Percentiles rank a stretch among this genome's conserved stretches.
These are phyloP conservation scores for Russula ochroleuca DNA, from an alignment of 768 basidiomycete species.

Conservation along the genomic window DNA sequence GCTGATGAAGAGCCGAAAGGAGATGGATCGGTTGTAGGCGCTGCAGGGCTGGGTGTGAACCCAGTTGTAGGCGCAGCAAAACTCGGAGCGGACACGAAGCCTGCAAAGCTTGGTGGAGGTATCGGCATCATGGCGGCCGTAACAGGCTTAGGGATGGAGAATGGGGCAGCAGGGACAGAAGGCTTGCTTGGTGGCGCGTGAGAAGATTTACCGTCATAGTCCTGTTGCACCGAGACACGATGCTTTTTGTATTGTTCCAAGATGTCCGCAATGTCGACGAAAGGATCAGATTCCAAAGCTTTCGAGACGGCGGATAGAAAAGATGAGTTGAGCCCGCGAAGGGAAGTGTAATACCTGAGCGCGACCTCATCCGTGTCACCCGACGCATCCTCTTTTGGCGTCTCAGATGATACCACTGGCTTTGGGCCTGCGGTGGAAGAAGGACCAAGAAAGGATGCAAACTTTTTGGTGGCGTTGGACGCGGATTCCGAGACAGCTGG, in stretches of 20 bases:
- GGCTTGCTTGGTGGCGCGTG: conserved; percentile 7
- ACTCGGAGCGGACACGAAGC: conserved; percentile 34
- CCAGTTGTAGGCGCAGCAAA: conserved; percentile 32
- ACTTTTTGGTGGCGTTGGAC: conserved; percentile 26
- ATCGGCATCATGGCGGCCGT: conserved; percentile 35
- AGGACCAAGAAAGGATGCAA: conserved; percentile 28
- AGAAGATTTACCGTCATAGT: conserved; percentile 42
- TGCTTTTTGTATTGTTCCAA: conserved; percentile 56
- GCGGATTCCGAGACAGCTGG: conserved; percentile 28
- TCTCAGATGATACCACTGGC: conserved; percentile 18
- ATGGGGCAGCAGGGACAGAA: neutral
- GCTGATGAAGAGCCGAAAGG: conserved; percentile 16
- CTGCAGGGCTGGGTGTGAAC: conserved; percentile 25
- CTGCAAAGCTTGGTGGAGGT: conserved; percentile 39
- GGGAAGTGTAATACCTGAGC: conserved; percentile 57
- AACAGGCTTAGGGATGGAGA: conserved; percentile 2
- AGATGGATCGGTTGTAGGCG: conserved; percentile 25
- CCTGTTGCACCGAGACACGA: conserved; percentile 51
- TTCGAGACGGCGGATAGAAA: conserved; percentile 55
- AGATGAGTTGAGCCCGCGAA: conserved; percentile 73
- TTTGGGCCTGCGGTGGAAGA: conserved; percentile 12
- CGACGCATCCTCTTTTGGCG: conserved; percentile 20
- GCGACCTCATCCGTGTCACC: conserved; percentile 31
- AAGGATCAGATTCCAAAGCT: conserved; percentile 64
- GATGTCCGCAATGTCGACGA: conserved; percentile 54